Conservation (phyloP, 2,329 filamentous ascomycete species). For the Botrytis galanthina region DNA sequence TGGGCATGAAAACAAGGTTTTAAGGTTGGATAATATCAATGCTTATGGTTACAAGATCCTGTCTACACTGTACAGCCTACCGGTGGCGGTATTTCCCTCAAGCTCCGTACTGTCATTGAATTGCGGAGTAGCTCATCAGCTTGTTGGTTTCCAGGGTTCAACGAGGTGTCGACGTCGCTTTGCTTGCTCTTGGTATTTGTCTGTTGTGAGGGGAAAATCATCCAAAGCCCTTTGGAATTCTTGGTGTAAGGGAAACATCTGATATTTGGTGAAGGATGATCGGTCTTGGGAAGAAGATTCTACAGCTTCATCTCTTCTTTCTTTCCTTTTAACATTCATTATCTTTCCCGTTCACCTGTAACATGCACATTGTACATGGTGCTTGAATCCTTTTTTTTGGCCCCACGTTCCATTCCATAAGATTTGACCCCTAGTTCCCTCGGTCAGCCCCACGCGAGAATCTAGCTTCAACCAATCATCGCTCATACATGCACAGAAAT, state of each 20-base stretch:
- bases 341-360: neutral
- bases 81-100: neutral
- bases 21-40: neutral
- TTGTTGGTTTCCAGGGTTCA: neutral
- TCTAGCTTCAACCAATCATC: neutral
- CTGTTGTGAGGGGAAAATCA: neutral
- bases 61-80: neutral
- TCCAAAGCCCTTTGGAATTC: neutral
- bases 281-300: neutral
- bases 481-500: neutral
- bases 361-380: neutral
- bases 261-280: neutral
- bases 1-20: neutral
- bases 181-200: neutral
- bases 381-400: neutral
- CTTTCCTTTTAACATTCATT: neutral
- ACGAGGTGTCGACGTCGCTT: neutral
- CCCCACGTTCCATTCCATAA: constrained; percentile 9
- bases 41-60: constrained; percentile 6
- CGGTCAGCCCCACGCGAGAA: neutral
- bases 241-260: neutral
- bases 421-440: constrained; percentile 4
- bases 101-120: neutral
- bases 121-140: neutral
- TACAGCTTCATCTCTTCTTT: neutral